A percentile compares a stretch with the other conserved stretches of the same genome.
Evolutionary conservation across 2,329 filamentous ascomycete species (phyloP).

Genomic region (Alternaria consortialis): DNA sequence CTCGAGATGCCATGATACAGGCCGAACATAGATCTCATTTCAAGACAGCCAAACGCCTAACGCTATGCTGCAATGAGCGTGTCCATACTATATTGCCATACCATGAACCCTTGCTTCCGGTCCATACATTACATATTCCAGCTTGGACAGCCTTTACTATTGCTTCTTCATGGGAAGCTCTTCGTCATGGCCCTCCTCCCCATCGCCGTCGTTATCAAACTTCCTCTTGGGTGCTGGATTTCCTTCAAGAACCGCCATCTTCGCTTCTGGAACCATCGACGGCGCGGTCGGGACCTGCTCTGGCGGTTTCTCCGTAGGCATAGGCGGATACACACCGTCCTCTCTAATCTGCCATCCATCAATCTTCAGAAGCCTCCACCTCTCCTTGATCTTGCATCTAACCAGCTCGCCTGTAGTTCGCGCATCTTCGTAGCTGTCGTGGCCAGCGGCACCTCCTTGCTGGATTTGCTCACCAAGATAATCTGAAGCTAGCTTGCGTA

Average conservation of each 20-base stretch:
- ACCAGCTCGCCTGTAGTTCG: conserved; percentile 88
- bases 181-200: neutral
- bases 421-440: conserved; percentile 94
- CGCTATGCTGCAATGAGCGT: neutral
- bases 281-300: conserved; percentile 22
- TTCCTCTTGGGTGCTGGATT: conserved; percentile 37
- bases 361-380: conserved; percentile 73
- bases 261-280: conserved; percentile 3
- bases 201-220: conserved; percentile 12
- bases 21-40: neutral
- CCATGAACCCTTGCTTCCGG: neutral
- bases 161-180: conserved; percentile 13
- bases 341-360: conserved; percentile 68
- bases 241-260: conserved; percentile 15
- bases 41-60: neutral
- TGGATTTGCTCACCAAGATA: conserved; percentile 82
- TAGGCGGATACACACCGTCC: conserved; percentile 42
- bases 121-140: neutral
- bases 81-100: neutral
- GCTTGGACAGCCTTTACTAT: neutral
- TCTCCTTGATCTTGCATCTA: conserved; percentile 71
- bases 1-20: neutral
- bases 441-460: conserved; percentile 71
- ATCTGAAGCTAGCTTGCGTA: conserved; percentile 77
- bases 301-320: conserved; percentile 34